A percentile compares a stretch with the other conserved stretches of the same genome.
phyloP scores from a whole-genome alignment of 2,329 filamentous ascomycete genomes.

The Westerdykella aurantiaca region DNA sequence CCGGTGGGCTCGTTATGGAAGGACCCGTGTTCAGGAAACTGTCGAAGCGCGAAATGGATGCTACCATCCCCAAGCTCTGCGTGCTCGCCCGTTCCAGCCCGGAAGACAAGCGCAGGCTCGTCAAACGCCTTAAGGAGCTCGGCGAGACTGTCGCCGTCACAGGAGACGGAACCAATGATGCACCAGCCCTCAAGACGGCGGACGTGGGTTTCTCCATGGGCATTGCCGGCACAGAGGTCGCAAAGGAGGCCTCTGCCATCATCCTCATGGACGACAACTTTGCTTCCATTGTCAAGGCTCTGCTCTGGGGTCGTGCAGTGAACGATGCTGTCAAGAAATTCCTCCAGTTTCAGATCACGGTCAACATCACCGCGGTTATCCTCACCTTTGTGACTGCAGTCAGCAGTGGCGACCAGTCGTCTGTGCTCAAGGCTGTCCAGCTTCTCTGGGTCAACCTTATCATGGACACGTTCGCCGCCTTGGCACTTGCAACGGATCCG shows the following conservation, averaged over 20 bases:
- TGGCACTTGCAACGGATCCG: constrained; percentile 86
- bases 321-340: constrained; percentile 42
- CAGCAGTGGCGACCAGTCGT: constrained; percentile 59
- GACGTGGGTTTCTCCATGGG: constrained; percentile 86
- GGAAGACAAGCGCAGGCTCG: constrained; percentile 62
- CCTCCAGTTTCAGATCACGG: constrained; percentile 63
- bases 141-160: constrained; percentile 77
- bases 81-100: constrained; percentile 65
- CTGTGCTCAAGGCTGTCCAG: constrained; percentile 82
- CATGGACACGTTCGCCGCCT: constrained; percentile 90
- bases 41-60: constrained; percentile 52
- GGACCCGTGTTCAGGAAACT: constrained; percentile 73
- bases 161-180: constrained; percentile 79
- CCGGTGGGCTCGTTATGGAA: constrained; percentile 66
- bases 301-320: constrained; percentile 63
- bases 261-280: constrained; percentile 88
- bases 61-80: constrained; percentile 57
- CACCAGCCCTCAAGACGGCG: constrained; percentile 71
- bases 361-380: constrained; percentile 86
- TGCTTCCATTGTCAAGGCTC: constrained; percentile 75
- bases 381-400: constrained; percentile 86
- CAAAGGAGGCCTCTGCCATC: constrained; percentile 78
- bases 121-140: constrained; percentile 58
- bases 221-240: constrained; percentile 75
- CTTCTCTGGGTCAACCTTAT: constrained; percentile 95